Percentiles rank a stretch among this genome's conserved stretches.
Evolutionary conservation across 768 basidiomycete genomes (phyloP).

Genomic region (Leccinum imitatum): DNA sequence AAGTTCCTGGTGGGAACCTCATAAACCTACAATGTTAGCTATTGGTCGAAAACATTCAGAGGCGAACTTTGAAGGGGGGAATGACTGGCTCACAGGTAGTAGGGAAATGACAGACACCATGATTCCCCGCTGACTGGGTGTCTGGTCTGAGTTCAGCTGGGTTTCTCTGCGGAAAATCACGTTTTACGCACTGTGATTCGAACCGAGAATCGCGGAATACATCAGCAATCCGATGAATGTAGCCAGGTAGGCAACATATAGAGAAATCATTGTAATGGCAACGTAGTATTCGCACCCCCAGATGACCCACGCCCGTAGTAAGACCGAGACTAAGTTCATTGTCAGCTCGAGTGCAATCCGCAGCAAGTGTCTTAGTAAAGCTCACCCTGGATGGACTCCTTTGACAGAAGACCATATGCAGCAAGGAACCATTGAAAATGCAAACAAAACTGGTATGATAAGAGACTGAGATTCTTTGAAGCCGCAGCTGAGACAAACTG

Average conservation of each 20-base stretch:
- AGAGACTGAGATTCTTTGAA: neutral
- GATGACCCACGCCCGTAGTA: constrained; percentile 20
- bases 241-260: constrained; percentile 10
- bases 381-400: neutral
- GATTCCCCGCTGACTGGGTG: neutral
- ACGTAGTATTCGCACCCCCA: constrained; percentile 11
- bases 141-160: neutral
- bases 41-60: neutral
- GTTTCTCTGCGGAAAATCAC: neutral
- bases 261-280: constrained; percentile 5
- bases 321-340: constrained; percentile 10
- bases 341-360: neutral
- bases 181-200: neutral
- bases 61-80: neutral
- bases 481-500: neutral
- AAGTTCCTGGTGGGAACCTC: neutral
- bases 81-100: neutral
- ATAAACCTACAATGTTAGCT: neutral
- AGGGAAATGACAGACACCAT: neutral
- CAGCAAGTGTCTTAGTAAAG: neutral
- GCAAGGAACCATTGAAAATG: neutral
- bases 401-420: neutral
- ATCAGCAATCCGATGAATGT: neutral
- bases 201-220: neutral
- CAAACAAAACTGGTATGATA: constrained; percentile 14